Conservation (phyloP, 2,329 filamentous ascomycete genomes). For the Colletotrichum brevisporum region DNA sequence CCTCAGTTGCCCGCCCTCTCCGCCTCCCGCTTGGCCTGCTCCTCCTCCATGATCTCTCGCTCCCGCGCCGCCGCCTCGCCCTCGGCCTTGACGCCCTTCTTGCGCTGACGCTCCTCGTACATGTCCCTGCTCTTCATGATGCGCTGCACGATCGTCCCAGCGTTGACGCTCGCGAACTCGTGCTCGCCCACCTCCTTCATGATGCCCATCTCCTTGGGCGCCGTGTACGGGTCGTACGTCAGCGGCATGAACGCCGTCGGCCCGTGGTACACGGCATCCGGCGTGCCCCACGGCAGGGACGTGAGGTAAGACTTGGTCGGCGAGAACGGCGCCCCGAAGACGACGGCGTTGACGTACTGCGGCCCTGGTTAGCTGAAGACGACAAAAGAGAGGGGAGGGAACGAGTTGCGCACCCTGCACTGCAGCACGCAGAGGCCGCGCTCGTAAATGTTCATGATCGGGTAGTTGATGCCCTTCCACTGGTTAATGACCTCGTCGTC, state of each 20-base stretch:
- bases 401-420: conserved; percentile 74
- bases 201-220: conserved; percentile 85
- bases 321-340: conserved; percentile 92
- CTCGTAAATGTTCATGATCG: conserved; percentile 99
- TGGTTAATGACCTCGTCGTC: conserved; percentile 95
- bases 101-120: conserved; percentile 92
- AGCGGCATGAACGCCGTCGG: conserved; percentile 90
- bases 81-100: conserved; percentile 89
- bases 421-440: conserved; percentile 95
- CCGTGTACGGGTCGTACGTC: conserved; percentile 85
- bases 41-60: conserved; percentile 74
- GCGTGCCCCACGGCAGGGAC: conserved; percentile 79
- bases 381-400: neutral
- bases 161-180: conserved; percentile 88
- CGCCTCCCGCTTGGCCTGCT: conserved; percentile 66
- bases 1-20: conserved; percentile 45
- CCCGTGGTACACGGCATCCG: conserved; percentile 93
- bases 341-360: conserved; percentile 87
- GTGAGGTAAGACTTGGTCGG: conserved; percentile 85
- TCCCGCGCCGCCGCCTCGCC: conserved; percentile 77
- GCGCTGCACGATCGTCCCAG: conserved; percentile 89
- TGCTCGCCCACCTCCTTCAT: conserved; percentile 85
- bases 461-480: conserved; percentile 98
- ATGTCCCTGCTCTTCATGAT: conserved; percentile 89
- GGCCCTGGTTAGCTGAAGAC: neutral